phyloP scores from a whole-genome alignment of 441 rosid species.

The Syzygium syzygioides region DNA sequence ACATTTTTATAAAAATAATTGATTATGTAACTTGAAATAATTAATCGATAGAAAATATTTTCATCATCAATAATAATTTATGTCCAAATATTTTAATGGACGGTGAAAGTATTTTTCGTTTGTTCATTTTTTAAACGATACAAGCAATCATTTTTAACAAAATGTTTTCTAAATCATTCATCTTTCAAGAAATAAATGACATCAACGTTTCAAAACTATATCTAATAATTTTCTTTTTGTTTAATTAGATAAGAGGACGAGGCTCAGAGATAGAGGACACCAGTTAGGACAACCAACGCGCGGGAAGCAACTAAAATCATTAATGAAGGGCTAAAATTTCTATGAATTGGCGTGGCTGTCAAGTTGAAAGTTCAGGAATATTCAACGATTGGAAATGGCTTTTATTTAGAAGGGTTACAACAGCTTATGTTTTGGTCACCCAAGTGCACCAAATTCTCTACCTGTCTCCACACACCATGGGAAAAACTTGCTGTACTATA shows the following conservation, averaged over 20 bases:
- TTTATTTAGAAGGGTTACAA: not conserved
- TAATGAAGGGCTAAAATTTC: not conserved
- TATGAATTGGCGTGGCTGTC: not conserved
- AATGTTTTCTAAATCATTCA: not conserved
- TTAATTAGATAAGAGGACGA: not conserved
- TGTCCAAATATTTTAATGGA: not conserved
- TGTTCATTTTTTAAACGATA: not conserved
- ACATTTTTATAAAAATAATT: not conserved
- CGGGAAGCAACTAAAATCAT: not conserved
- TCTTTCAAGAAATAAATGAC: not conserved
- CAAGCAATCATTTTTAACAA: not conserved
- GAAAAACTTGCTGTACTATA: not conserved
- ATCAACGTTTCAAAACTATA: not conserved
- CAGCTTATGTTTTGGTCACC: not conserved
- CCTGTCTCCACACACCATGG: not conserved
- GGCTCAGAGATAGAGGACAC: not conserved
- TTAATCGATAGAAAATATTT: fast-evolving
- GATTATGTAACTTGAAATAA: not conserved
- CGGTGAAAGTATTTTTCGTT: not conserved
- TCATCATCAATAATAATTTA: not conserved
- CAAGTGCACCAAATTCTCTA: not conserved
- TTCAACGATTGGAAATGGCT: not conserved
- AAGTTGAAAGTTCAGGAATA: not conserved
- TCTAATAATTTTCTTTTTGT: not conserved
- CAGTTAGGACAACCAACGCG: not conserved